These are phyloP conservation scores for Leccinum subtestaceum DNA, from an alignment of 768 basidiomycete species.

Conservation along the genomic window DNA sequence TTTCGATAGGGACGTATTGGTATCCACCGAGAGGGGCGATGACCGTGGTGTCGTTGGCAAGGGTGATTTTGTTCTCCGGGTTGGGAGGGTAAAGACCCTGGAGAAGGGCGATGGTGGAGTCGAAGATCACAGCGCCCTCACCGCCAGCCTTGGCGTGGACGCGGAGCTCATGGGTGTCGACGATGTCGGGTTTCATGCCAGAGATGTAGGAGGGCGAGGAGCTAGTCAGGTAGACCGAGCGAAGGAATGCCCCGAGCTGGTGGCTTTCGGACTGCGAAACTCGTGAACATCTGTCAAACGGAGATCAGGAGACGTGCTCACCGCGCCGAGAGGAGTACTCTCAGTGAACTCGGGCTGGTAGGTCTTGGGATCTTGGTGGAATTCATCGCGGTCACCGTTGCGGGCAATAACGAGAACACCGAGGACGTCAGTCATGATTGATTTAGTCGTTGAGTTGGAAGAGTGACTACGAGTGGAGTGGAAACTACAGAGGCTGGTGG, in stretches of 20 bases:
- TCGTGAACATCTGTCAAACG: background rate
- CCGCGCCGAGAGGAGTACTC: constrained; percentile 76
- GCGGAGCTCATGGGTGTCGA: constrained; percentile 70
- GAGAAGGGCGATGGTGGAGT: constrained; percentile 79
- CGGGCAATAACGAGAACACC: constrained; percentile 77
- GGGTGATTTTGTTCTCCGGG: constrained; percentile 62
- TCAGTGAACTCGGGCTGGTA: constrained; percentile 62
- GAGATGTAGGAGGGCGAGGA: constrained; percentile 68
- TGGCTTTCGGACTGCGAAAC: constrained; percentile 58
- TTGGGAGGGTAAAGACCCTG: constrained; percentile 89
- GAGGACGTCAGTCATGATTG: constrained; percentile 50
- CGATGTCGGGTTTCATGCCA: constrained; percentile 63
- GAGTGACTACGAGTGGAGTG: constrained; percentile 15
- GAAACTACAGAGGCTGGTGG: constrained; percentile 19
- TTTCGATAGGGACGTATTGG: constrained; percentile 86
- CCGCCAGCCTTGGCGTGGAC: constrained; percentile 80
- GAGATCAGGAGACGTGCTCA: constrained; percentile 29
- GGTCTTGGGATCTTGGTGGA: constrained; percentile 67
- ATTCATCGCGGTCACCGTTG: constrained; percentile 72
- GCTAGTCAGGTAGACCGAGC: constrained; percentile 62
- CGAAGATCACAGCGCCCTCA: constrained; percentile 84
- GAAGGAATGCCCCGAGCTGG: constrained; percentile 59
- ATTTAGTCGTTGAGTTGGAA: constrained; percentile 12
- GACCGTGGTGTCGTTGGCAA: constrained; percentile 76
- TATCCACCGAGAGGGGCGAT: constrained; percentile 77